Base-by-base conservation (phyloP, 208 protist genomes). In the Leishmania major region DNA sequence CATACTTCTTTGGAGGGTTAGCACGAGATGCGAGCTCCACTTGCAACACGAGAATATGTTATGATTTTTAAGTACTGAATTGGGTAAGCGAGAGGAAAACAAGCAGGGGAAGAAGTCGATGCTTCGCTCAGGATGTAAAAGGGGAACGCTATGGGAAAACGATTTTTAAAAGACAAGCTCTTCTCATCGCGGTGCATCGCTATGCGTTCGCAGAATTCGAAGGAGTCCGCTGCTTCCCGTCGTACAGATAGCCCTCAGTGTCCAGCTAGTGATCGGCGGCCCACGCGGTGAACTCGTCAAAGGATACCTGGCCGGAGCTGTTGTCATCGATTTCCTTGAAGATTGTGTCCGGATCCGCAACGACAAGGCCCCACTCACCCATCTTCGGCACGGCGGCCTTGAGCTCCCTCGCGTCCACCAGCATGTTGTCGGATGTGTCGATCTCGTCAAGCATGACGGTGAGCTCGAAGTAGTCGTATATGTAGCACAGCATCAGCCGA, bases 401-500 rank as follows among this genome's bases (percentile, higher is more conserved):
- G 83, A 96, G 94, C 86, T 97, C 94, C 49, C 91, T 81, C 64
- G 85, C 70, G 84, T 90, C 87, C 57, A 97, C 81, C 49, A 94
- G 81, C 77, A 84, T 83, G 81, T 96, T 93, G 73, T 93, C 92
- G 45, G 89, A 92, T 55, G 88, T 91, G 84, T 96, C 93, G 73
- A 96, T 93, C 82, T 91, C 83, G 82, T 96, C 93, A 83, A 97
- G 95, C 89, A 97, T 95, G 45, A 94, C 81, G 10, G 88, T 93
- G 81, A 97, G 88, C 78, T 91, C 79, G 70, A 93, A 91, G 84
- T 85, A 89, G 86, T 91, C 83, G 84, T 90, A 89, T 78, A 93
- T 93, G 86, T 84, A 94, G 85, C 83, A 94, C 53, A 97, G 87
- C 78, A 97, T 88, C 72, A 96, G 82, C 80, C 92, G 90, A 88